These are phyloP conservation scores for Pulveroboletus sp. DNA, from an alignment of 1,284 basidiomycete species.

Conservation along the genomic window DNA sequence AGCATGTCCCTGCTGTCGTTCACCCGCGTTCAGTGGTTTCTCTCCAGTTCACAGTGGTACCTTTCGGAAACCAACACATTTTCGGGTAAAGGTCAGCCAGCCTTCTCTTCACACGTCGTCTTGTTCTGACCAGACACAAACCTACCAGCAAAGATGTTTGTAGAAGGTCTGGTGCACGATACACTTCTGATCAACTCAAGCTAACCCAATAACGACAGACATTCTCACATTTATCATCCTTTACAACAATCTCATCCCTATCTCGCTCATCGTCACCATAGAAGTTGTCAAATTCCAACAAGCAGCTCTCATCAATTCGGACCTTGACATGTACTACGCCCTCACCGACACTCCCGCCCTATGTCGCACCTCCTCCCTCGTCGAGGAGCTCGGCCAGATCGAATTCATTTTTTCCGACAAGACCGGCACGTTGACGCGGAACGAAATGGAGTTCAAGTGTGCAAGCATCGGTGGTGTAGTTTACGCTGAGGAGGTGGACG, in stretches of 20 bases:
- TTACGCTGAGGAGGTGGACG: conserved; percentile 84
- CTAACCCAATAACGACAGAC: conserved; percentile 46
- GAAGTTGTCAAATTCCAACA: conserved; percentile 99
- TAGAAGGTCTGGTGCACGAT: conserved; percentile 55
- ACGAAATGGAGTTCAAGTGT: conserved; percentile 97
- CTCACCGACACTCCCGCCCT: conserved; percentile 94
- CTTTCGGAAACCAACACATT: conserved; percentile 58
- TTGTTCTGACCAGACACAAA: conserved; percentile 5
- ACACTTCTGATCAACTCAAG: neutral
- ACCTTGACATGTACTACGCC: conserved; percentile 95
- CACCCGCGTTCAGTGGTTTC: conserved; percentile 64
- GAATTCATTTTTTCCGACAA: conserved; percentile 99
- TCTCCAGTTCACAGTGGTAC: conserved; percentile 83
- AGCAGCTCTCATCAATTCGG: conserved; percentile 94
- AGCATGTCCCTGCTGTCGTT: neutral
- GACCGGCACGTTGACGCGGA: conserved; percentile 94
- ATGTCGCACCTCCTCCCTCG: conserved; percentile 94
- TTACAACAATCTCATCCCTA: conserved; percentile 99
- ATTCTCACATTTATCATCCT: conserved; percentile 98
- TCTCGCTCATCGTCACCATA: conserved; percentile 99
- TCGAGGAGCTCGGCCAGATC: conserved; percentile 98
- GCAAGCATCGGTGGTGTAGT: conserved; percentile 87
- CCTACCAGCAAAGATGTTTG: conserved; percentile 65
- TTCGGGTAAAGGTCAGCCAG: conserved; percentile 53
- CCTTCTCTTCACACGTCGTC: neutral